phyloP scores from a whole-genome alignment of 2,329 filamentous ascomycete genomes.

The Teratosphaeria viscida region DNA sequence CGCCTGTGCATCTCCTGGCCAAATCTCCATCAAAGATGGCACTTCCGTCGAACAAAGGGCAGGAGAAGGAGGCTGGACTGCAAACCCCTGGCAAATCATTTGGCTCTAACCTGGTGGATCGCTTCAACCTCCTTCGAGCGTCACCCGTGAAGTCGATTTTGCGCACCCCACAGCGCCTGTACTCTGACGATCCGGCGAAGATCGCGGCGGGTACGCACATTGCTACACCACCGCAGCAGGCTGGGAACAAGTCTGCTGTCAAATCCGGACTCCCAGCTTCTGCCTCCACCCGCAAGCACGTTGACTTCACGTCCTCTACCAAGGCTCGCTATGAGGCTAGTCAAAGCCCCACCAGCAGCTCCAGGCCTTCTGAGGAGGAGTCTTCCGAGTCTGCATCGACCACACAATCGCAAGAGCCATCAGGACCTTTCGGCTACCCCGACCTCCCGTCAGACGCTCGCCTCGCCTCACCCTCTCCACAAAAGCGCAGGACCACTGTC shows the following conservation, averaged over 20 bases:
- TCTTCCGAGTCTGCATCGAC: conserved; percentile 1
- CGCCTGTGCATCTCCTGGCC: conserved; percentile 20
- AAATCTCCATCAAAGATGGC: conserved; percentile 23
- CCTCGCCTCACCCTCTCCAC: conserved; percentile 19
- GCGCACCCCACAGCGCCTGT: conserved; percentile 48
- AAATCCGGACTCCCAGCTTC: not conserved
- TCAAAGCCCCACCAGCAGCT: conserved; percentile 6
- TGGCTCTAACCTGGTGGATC: conserved; percentile 29
- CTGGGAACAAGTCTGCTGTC: conserved; percentile 1
- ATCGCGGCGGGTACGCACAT: conserved; percentile 51
- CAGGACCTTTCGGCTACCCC: conserved; percentile 8
- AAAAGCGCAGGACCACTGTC: conserved; percentile 26
- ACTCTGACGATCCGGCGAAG: conserved; percentile 48
- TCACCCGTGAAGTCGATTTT: conserved; percentile 53
- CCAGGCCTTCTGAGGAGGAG: not conserved
- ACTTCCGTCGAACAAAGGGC: conserved; percentile 16
- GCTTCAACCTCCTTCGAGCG: conserved; percentile 40
- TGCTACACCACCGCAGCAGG: conserved; percentile 30
- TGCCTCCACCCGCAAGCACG: conserved; percentile 47
- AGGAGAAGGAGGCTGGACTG: not conserved
- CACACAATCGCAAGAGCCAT: not conserved
- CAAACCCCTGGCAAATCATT: conserved; percentile 21
- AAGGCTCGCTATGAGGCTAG: conserved; percentile 25
- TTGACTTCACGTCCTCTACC: conserved; percentile 64
- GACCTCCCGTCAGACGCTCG: conserved; percentile 3